A percentile compares a stretch with the other conserved stretches of the same genome.
phyloP scores from a whole-genome alignment of 2,329 filamentous ascomycete genomes.

The Dendryphion nanum region DNA sequence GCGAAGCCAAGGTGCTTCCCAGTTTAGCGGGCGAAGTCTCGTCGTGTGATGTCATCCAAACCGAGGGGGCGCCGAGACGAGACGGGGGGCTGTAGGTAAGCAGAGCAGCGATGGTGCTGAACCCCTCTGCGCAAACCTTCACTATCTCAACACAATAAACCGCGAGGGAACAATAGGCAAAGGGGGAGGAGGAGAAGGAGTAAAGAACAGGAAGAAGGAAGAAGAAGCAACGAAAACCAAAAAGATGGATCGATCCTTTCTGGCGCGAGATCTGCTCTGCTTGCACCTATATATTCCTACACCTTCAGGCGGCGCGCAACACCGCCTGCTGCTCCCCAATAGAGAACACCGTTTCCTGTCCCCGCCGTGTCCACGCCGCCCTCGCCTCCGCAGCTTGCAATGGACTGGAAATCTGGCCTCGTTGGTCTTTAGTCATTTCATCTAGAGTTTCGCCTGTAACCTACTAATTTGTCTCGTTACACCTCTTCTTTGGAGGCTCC shows the following conservation, averaged over 20 bases:
- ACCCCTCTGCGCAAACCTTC: background rate
- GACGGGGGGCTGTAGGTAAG: background rate
- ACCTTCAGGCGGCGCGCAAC: constrained; percentile 3
- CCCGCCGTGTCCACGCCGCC: constrained; percentile 4
- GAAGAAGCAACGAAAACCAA: too few species aligned
- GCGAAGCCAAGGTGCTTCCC: constrained; percentile 9
- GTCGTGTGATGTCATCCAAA: constrained; percentile 13
- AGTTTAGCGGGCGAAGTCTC: constrained; percentile 7
- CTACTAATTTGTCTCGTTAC: constrained; percentile 5
- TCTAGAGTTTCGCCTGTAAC: background rate
- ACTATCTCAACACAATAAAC: too few species aligned
- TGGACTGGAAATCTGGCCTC: background rate
- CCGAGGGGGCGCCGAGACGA: background rate
- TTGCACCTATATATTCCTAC: constrained; percentile 3
- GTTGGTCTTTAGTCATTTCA: background rate
- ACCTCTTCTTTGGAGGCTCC: constrained; percentile 6
- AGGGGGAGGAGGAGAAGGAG: background rate
- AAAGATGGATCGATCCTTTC: too few species aligned
- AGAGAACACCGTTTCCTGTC: constrained; percentile 6
- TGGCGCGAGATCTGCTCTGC: background rate
- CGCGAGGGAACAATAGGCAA: too few species aligned
- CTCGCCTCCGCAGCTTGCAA: constrained; percentile 9
- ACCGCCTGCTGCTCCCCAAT: background rate
- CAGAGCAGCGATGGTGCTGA: background rate
- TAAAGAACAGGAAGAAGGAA: too few species aligned